phyloP scores from a whole-genome alignment of 202 grass and related monocot species.

The Cymbopogon flexuosus region DNA sequence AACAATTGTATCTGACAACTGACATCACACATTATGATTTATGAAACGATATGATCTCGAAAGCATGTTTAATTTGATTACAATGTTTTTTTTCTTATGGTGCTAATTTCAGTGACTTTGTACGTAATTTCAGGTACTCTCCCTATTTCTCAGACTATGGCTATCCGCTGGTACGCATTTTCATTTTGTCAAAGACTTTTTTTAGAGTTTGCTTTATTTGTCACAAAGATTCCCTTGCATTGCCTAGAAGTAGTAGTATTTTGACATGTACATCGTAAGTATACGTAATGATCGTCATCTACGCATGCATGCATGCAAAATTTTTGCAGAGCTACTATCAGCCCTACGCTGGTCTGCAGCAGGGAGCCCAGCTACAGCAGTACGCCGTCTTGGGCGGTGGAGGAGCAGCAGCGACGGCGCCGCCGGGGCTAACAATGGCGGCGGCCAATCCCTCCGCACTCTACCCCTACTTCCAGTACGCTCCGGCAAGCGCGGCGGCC shows the following conservation, averaged over 20 bases:
- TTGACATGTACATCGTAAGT: too few relatives aligned
- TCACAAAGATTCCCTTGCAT: too few relatives aligned
- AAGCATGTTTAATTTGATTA: not conserved
- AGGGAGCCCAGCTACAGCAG: slow-evolving; percentile 32
- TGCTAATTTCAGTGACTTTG: not conserved
- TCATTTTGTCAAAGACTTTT: too few relatives aligned
- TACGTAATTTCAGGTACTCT: slow-evolving; percentile 29
- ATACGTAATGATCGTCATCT: not conserved
- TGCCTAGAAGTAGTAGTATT: not conserved
- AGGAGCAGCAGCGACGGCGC: not conserved
- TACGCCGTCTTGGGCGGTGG: slow-evolving; percentile 40
- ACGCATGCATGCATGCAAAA: not conserved
- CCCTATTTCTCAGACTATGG: slow-evolving; percentile 43
- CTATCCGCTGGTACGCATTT: slow-evolving; percentile 32
- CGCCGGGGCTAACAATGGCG: slow-evolving; percentile 33
- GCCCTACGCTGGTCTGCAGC: slow-evolving; percentile 34
- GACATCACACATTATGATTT: not conserved
- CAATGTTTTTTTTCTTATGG: not conserved
- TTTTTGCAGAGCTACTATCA: slow-evolving; percentile 48
- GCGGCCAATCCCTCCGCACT: not conserved
- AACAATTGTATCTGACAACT: not conserved
- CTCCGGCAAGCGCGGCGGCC: not conserved
- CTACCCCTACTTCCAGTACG: slow-evolving; percentile 52
- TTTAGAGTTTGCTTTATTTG: too few relatives aligned
- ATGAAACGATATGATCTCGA: not conserved